phyloP scores from a whole-genome alignment of 805 yeast species.

The Ogataea siamensis region DNA sequence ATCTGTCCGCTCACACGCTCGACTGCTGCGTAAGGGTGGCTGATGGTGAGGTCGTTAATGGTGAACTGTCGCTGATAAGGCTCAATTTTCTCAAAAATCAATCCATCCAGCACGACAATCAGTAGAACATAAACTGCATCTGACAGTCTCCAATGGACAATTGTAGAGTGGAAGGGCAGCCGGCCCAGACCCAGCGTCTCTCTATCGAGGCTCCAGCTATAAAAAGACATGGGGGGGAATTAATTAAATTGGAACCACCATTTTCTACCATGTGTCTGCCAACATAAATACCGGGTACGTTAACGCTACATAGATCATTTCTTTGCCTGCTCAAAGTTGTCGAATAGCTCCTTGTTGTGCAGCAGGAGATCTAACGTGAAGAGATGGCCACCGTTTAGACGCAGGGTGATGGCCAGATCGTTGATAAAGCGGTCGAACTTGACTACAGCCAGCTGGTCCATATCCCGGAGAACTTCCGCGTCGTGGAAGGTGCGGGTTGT shows the following conservation, averaged over 20 bases:
- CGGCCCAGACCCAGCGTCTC: constrained; percentile 27
- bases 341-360: constrained; percentile 48
- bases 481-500: not conserved
- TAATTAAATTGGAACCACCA: not conserved
- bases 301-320: constrained; percentile 1
- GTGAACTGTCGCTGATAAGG: constrained; percentile 82
- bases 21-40: constrained; percentile 74
- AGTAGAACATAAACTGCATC: constrained; percentile 26
- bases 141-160: constrained; percentile 28
- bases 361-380: constrained; percentile 56
- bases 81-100: constrained; percentile 30
- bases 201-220: constrained; percentile 25
- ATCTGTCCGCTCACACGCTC: constrained; percentile 66
- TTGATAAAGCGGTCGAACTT: constrained; percentile 36
- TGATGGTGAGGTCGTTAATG: constrained; percentile 70
- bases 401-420: constrained; percentile 43
- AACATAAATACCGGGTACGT: constrained; percentile 1
- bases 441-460: constrained; percentile 14
- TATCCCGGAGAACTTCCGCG: constrained; percentile 17
- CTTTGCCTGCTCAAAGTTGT: constrained; percentile 37
- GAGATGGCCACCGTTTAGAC: constrained; percentile 57
- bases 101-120: constrained; percentile 23
- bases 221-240: constrained; percentile 5
- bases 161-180: constrained; percentile 20
- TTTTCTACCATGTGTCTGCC: constrained; percentile 1